Evolutionary conservation across 768 basidiomycete species (phyloP).

Genomic region (Suillus brevipes): DNA sequence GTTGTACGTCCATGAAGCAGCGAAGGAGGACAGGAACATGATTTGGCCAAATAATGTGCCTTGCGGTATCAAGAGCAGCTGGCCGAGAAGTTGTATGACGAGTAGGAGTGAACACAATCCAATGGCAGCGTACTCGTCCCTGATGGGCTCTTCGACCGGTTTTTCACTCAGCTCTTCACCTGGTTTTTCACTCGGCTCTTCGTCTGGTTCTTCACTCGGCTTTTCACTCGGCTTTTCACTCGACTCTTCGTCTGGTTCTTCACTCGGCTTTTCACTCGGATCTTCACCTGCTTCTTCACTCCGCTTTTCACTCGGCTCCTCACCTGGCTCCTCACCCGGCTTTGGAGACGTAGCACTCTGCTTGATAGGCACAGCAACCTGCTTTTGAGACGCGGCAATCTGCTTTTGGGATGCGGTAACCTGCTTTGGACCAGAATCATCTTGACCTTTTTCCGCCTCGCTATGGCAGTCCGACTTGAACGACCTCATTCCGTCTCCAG

Average conservation of each 20-base stretch:
- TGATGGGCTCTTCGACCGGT: not conserved
- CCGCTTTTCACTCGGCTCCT: no score
- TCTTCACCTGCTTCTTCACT: not conserved
- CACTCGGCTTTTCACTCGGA: not conserved
- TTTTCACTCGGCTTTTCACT: no score
- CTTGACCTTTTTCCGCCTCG: not conserved
- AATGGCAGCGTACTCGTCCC: constrained; percentile 16
- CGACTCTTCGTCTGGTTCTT: no score
- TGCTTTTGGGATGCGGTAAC: not conserved
- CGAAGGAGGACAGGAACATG: constrained; percentile 34
- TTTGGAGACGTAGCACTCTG: no score
- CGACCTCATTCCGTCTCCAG: not conserved
- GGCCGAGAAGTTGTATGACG: constrained; percentile 32
- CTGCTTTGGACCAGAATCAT: not conserved
- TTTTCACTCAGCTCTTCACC: not conserved
- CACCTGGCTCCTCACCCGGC: not conserved
- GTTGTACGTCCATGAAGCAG: constrained; percentile 34
- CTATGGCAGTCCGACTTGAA: constrained; percentile 6
- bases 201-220: no score
- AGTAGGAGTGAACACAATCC: constrained; percentile 34
- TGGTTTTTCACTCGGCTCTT: no score
- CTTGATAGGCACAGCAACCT: no score
- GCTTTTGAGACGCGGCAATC: not conserved
- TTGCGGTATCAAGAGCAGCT: constrained; percentile 37
- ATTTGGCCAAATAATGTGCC: constrained; percentile 35